Conservation (phyloP, 306 rosid species). For the Cucurbita ficifolia region DNA sequence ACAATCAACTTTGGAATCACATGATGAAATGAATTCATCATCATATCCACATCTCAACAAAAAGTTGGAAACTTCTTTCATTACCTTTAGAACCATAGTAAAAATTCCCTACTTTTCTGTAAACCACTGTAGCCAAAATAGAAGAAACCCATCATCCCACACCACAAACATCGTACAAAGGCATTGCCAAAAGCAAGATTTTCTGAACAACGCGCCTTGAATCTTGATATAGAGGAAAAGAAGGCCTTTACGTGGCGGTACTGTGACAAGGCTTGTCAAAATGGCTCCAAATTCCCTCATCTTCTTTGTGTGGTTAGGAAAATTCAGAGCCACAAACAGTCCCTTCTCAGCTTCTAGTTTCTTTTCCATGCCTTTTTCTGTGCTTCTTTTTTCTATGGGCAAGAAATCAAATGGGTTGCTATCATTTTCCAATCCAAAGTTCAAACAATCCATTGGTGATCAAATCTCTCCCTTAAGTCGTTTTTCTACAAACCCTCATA, state of each 20-base stretch:
- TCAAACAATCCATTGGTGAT: not conserved
- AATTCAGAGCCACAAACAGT: not conserved
- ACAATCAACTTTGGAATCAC: not conserved
- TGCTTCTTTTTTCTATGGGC: not conserved
- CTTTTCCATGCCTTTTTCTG: not conserved
- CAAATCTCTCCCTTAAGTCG: not conserved
- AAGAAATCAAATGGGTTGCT: not conserved
- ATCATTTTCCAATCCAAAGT: not conserved
- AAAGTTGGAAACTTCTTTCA: not conserved
- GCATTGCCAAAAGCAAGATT: not conserved
- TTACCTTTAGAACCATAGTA: not conserved
- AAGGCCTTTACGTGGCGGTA: not conserved
- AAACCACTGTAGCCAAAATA: not conserved
- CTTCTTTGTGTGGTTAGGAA: conserved; percentile 3
- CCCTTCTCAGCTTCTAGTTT: not conserved
- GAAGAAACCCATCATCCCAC: not conserved
- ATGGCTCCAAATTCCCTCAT: not conserved
- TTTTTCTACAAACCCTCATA: not conserved
- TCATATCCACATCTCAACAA: not conserved
- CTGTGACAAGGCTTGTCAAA: not conserved
- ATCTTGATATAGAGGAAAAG: not conserved
- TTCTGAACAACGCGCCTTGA: not conserved
- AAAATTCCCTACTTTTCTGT: not conserved
- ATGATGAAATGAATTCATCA: not conserved
- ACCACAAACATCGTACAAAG: not conserved